These are phyloP conservation scores for Nicotiana knightiana DNA, from an alignment of 257 asterid species.

Conservation along the genomic window DNA sequence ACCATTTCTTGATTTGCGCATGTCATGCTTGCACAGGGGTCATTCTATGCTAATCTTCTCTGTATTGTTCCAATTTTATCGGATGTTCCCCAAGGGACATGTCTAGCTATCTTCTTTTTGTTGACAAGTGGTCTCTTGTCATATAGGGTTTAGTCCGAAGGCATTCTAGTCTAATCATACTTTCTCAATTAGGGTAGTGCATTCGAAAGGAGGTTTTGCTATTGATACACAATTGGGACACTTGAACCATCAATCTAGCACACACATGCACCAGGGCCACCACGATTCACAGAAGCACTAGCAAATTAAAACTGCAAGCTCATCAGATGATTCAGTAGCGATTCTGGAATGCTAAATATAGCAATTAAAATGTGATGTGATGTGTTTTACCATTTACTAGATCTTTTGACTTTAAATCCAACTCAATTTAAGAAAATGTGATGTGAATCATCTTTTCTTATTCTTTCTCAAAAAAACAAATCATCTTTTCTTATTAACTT, in stretches of 20 bases:
- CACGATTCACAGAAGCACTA: background rate
- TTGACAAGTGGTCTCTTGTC: background rate
- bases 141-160: background rate
- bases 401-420: background rate
- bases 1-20: too few relatives aligned
- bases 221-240: background rate
- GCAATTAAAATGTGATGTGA: background rate
- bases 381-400: background rate
- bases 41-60: too few relatives aligned
- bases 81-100: too few relatives aligned
- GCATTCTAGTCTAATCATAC: background rate
- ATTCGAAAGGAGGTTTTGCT: background rate
- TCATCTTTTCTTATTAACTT: background rate
- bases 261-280: background rate
- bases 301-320: background rate
- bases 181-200: background rate
- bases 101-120: background rate
- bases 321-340: background rate
- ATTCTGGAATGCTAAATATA: conserved; percentile 1
- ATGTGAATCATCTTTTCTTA: background rate
- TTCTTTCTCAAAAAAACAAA: background rate
- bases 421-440: background rate
- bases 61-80: too few relatives aligned
- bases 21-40: too few relatives aligned
- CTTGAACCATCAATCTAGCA: background rate